Base-by-base conservation (phyloP, 768 basidiomycete genomes). In the Tylopilus subfusipes region DNA sequence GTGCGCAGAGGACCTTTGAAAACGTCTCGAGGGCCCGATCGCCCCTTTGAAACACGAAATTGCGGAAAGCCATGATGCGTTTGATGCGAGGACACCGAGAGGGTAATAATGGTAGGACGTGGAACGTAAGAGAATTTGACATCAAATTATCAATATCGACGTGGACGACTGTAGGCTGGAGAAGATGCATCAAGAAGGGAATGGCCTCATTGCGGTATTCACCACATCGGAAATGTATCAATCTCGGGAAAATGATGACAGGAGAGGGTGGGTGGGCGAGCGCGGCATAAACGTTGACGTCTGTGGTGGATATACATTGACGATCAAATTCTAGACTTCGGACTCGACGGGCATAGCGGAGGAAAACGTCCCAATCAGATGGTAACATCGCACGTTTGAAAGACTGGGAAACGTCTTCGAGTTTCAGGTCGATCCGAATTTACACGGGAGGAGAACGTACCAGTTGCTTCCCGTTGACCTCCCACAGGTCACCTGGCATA, bases 311-410 rank as follows among this genome's bases (percentile, higher is more conserved):
- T 4, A 53, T 36, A 36, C 65, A 67, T n/a, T 63, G 63, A 1
- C 67, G 61, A 55, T 70, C 67, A 31, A 66, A 70, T 49, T 66
- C 66, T 42, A 68, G 49, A n/a, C 64, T 71, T 29, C 67, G 69
- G 6, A 69, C 68, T 19, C 69, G 63, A 25, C 58, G 63, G 18
- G 68, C 40, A 44, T 71, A 69, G 19, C 65, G 54, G 22, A 66
- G 60, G 47, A 69, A 69, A 46, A 67, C 33, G 9, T 67, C 56
- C 68, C 68, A 69, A 42, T 69, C 68, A 14, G 65, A 61, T 22
- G 48, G 53, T 2, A 44, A 44, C 58, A 69, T 57, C 2, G 57
- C 29, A 54, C 68, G 60, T 43, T 18, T 60, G 4, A 69, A 60
- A 14, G 60, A 58, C 68, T 71, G 42, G n/a, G 19, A 13, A 40